Base-by-base conservation (phyloP, 306 rosid genomes). In the Albizia julibrissin region DNA sequence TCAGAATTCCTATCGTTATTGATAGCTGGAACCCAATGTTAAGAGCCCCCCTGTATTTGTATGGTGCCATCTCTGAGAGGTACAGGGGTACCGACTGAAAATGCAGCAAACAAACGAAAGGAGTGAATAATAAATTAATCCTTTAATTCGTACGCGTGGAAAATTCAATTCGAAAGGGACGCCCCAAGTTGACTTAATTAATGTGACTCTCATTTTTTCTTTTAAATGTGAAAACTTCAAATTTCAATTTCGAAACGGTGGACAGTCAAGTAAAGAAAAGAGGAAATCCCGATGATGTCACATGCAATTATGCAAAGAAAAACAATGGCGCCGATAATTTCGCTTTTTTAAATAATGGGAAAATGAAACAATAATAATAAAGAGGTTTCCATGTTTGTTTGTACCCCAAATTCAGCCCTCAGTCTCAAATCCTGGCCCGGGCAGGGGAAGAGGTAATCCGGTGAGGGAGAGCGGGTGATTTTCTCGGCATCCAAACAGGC, bases 11-110 rank as follows among this genome's bases (percentile, higher is more conserved):
- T 10, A 93, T 37, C 0, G 98, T 93, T 84, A 95, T 93, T 0
- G 98, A 95, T 9, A 95, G 39, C 74, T 95, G 99, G 44, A 95
- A 95, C 0, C 94, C 95, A 69, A 95, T 92, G 83, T 95, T 95
- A 33, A 93, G 46, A 8, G 98, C 91, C 73, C 99, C 99, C 80
- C 98, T 89, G 81, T 79, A 93, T 40, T 72, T 95, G 89, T 92
- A 91, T 0, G 99, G 99, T 0, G 99, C 99, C 98, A 87, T 95
- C 85, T 95, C 99, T 1, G 99, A 95, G 1, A 95, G 89, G 84
- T 95, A 95, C 0, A 95, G 86, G 10, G 99, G 99, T 87, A 95
- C 99, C 1, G 98, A 74, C 99, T 93, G 92, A 9, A 74, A 19
- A 52, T 18, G 10, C 24, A 19, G 19, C 10, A 50, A 19, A 10